Evolutionary conservation across 179 eudicot species (phyloP).

Genomic region (Sideroxylon spinosum): DNA sequence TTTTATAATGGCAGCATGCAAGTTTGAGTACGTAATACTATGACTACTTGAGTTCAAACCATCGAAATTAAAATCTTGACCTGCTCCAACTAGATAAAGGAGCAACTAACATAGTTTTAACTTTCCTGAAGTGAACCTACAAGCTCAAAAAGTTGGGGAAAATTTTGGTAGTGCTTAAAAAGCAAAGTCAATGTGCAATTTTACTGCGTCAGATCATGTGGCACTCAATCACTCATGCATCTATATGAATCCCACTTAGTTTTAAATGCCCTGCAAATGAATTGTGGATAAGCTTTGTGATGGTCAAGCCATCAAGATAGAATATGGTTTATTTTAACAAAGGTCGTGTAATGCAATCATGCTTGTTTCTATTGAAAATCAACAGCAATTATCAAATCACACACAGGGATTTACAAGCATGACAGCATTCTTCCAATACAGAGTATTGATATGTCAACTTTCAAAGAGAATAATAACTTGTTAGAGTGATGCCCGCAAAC

Average conservation of each 20-base stretch:
- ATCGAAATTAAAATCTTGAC: neutral
- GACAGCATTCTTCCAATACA: too few species aligned
- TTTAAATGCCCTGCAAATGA: too few species aligned
- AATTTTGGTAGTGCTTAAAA: too few species aligned
- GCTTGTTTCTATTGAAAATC: too few species aligned
- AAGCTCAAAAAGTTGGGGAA: neutral
- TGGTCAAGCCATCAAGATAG: constrained; percentile 9
- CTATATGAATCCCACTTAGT: neutral
- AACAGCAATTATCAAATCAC: too few species aligned
- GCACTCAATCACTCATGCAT: neutral
- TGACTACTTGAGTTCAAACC: neutral
- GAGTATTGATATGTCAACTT: too few species aligned
- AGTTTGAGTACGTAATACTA: neutral
- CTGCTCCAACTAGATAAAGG: neutral
- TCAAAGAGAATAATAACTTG: too few species aligned
- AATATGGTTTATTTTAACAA: neutral
- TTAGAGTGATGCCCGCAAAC: too few species aligned
- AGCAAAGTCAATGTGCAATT: neutral
- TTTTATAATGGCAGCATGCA: neutral
- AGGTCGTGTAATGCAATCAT: too few species aligned
- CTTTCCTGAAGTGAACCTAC: neutral
- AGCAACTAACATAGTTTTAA: neutral
- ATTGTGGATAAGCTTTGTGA: neutral
- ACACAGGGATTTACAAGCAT: too few species aligned
- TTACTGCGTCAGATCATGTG: neutral